A percentile compares a stretch with the other conserved stretches of the same genome.
These are phyloP conservation scores for Fusarium praegraminearum DNA, from an alignment of 2,329 filamentous ascomycete genomes.

Conservation along the genomic window DNA sequence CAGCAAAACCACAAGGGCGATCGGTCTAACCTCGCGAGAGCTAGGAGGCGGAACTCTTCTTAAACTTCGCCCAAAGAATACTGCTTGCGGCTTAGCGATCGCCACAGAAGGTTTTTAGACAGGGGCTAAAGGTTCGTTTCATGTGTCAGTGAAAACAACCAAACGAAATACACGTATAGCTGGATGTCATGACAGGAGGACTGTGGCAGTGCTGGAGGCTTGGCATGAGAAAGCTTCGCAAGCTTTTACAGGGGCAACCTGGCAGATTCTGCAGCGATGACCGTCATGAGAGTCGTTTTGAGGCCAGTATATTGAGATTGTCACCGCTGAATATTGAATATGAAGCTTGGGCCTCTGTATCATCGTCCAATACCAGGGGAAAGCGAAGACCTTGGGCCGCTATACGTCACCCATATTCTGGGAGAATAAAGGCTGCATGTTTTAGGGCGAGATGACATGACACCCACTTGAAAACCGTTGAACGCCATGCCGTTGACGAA, in stretches of 20 bases:
- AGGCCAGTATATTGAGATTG: constrained; percentile 25
- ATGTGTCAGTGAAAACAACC: constrained; percentile 22
- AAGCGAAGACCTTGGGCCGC: constrained; percentile 8
- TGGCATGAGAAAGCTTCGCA: constrained; percentile 34
- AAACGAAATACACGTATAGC: not conserved
- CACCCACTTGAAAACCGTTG: not conserved
- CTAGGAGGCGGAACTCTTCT: constrained; percentile 20
- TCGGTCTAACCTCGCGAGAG: constrained; percentile 22
- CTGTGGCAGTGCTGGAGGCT: constrained; percentile 42
- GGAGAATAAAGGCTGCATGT: constrained; percentile 12
- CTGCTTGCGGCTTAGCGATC: constrained; percentile 40
- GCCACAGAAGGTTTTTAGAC: constrained; percentile 28
- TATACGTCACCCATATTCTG: constrained; percentile 29
- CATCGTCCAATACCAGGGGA: constrained; percentile 6
- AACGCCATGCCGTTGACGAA: not conserved
- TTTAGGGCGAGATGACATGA: constrained; percentile 14
- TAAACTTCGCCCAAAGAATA: constrained; percentile 31
- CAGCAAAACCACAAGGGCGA: constrained; percentile 10
- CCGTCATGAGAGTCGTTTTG: constrained; percentile 1
- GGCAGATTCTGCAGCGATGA: constrained; percentile 3
- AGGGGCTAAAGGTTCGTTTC: constrained; percentile 24
- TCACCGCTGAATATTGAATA: constrained; percentile 9
- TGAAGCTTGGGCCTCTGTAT: constrained; percentile 11
- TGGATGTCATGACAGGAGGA: constrained; percentile 27
- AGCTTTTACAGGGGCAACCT: constrained; percentile 23